Base-by-base conservation (phyloP, 2,329 filamentous ascomycete species). In the Stagonosporopsis cucurbitacearum region DNA sequence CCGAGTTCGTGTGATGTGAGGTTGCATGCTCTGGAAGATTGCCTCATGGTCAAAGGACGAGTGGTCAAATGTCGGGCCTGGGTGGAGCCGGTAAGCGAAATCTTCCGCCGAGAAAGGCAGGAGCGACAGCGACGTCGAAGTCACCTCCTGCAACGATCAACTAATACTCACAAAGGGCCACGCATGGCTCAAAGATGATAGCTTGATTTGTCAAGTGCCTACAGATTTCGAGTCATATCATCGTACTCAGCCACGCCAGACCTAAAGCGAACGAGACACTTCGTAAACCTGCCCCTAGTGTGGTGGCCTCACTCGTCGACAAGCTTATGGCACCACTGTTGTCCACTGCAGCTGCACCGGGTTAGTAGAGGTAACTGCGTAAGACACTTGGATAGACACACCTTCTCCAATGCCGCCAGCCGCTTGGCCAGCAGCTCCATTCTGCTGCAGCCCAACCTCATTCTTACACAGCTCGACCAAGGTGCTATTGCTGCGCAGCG, bases 401-500 rank as follows among this genome's bases (percentile, higher is more conserved):
- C 46, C 43, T 39, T 23, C 12, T 43, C 58, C 58, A 44, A 63
- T 61, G 12, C 33, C 40, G 8, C 49, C 60, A 45, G 47, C 26
- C 37, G 51, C 58, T 12, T 53, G 43, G 13, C 43, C 42, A 39
- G 20, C 32, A 25, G 41, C 41, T 17, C 35, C 46, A 17, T 58
- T 41, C 15, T 58, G 40, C 25, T 53, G 60, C 6, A 50, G 28
- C 5, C 28, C 9, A 8, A 32, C 13, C 36, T 58, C 28, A 9
- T 36, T 20, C 1, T 23, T 25, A 36, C 70, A 73, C 22, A 67
- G 39, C 12, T 54, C 58, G 25, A 64, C 51, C 5, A 73, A 58
- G 1, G 71, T 73, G n/a, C 57, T 63, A 39, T 73, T 72, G 11
- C 48, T 46, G 41, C 62, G 55, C 43, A 73, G 25, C 23, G 56